Conservation (phyloP, 768 basidiomycete genomes). For the Panaeolus papilionaceus region DNA sequence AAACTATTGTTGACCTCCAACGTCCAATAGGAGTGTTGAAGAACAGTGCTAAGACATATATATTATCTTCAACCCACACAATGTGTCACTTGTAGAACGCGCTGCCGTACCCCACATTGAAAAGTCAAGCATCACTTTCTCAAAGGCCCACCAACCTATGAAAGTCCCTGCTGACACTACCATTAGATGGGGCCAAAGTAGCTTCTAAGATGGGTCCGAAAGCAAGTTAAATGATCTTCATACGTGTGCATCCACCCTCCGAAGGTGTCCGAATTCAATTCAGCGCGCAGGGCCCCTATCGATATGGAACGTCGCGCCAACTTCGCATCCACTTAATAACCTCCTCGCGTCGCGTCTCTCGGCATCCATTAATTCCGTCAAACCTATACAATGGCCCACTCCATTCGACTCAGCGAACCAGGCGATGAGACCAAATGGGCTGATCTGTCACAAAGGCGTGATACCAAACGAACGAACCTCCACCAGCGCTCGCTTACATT, state of each 20-base stretch:
- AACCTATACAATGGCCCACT: not conserved
- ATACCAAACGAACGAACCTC: constrained; percentile 9
- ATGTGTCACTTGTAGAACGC: not conserved
- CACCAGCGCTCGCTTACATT: constrained; percentile 13
- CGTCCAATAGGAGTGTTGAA: constrained; percentile 6
- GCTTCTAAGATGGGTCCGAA: not conserved
- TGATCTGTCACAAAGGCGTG: constrained; percentile 11
- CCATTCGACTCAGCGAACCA: constrained; percentile 4
- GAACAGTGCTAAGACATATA: constrained; percentile 6
- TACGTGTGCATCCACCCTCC: not conserved
- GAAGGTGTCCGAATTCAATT: not conserved
- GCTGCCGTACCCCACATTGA: not conserved
- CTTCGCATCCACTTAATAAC: constrained; percentile 8
- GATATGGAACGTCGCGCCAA: not conserved
- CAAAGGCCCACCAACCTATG: not conserved
- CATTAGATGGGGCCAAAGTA: not conserved
- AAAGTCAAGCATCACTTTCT: not conserved
- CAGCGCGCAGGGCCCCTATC: constrained; percentile 4
- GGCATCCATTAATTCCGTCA: constrained; percentile 8
- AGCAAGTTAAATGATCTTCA: not conserved
- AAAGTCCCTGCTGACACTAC: not conserved
- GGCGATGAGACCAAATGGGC: not conserved
- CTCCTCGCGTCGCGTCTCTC: not conserved
- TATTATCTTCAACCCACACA: not conserved
- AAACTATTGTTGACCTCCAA: not conserved